phyloP scores from a whole-genome alignment of 2,329 filamentous ascomycete genomes.

The Reticulascus tulasneorum region DNA sequence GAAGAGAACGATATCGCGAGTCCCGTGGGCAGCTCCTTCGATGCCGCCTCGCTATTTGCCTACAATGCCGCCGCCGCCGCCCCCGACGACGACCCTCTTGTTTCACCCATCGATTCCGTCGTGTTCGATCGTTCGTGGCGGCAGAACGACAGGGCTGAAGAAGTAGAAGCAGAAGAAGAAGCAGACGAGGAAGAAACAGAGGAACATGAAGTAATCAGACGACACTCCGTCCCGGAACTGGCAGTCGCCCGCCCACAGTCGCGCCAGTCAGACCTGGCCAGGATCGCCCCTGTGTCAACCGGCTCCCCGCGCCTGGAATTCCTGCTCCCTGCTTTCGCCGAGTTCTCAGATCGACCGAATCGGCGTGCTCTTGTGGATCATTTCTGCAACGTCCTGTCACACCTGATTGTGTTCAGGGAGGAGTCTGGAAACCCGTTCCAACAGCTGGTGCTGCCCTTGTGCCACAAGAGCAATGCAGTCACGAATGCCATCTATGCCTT shows the following conservation, averaged over 20 bases:
- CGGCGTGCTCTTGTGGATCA: constrained; percentile 56
- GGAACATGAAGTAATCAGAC: constrained; percentile 17
- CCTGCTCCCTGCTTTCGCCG: constrained; percentile 47
- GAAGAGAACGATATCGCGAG: constrained; percentile 8
- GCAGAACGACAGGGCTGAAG: too few species aligned
- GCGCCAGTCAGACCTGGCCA: constrained; percentile 12
- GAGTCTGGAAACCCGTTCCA: constrained; percentile 61
- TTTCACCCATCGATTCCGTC: constrained; percentile 27
- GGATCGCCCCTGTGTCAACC: constrained; percentile 33
- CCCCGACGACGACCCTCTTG: constrained; percentile 14
- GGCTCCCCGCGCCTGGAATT: constrained; percentile 46
- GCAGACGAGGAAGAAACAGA: constrained; percentile 22
- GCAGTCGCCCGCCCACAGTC: constrained; percentile 11
- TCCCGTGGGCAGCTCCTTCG: constrained; percentile 2
- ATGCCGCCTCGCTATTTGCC: constrained; percentile 11
- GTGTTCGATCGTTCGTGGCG: constrained; percentile 28
- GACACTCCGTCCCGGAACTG: constrained; percentile 1
- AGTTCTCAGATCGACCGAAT: constrained; percentile 52
- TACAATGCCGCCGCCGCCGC: constrained; percentile 7
- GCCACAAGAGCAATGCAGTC: constrained; percentile 52
- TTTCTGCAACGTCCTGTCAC: constrained; percentile 60
- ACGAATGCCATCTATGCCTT: constrained; percentile 84
- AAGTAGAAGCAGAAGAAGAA: constrained; percentile 17
- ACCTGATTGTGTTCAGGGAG: constrained; percentile 62
- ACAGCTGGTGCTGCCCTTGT: constrained; percentile 58